Percentiles rank a stretch among this genome's conserved stretches.
Conservation (phyloP, 495 filamentous ascomycete genomes). For the Echria macrotheca region DNA sequence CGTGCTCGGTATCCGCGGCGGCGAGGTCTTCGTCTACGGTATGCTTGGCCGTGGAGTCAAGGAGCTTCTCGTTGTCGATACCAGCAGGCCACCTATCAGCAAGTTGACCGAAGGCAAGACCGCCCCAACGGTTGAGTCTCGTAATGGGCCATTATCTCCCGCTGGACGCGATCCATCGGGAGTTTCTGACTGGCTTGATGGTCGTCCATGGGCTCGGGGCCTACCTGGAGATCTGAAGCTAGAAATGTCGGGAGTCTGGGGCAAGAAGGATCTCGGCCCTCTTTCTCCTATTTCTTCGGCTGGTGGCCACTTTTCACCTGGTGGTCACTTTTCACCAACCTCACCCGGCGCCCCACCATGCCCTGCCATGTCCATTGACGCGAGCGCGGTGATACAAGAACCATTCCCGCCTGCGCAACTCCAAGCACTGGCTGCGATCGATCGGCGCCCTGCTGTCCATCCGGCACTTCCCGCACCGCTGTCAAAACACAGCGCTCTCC, state of each 20-base stretch:
- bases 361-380: too few species aligned
- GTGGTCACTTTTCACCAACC: too few species aligned
- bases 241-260: too few species aligned
- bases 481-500: background rate
- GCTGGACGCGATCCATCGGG: background rate
- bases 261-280: background rate
- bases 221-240: too few species aligned
- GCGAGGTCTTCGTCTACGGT: constrained; percentile 62
- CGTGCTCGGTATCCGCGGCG: constrained; percentile 67
- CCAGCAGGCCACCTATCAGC: constrained; percentile 25
- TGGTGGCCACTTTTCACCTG: background rate
- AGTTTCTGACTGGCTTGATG: too few species aligned
- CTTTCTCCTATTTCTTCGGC: background rate
- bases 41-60: constrained; percentile 60
- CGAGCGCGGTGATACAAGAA: too few species aligned
- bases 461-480: background rate
- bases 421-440: too few species aligned
- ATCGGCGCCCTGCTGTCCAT: background rate
- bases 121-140: constrained; percentile 5
- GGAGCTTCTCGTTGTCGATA: constrained; percentile 61
- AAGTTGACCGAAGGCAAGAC: constrained; percentile 21
- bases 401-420: too few species aligned
- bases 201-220: too few species aligned
- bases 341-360: too few species aligned
- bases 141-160: background rate